phyloP scores from a whole-genome alignment of 1,284 basidiomycete genomes.

The Spongiforma sp. region DNA sequence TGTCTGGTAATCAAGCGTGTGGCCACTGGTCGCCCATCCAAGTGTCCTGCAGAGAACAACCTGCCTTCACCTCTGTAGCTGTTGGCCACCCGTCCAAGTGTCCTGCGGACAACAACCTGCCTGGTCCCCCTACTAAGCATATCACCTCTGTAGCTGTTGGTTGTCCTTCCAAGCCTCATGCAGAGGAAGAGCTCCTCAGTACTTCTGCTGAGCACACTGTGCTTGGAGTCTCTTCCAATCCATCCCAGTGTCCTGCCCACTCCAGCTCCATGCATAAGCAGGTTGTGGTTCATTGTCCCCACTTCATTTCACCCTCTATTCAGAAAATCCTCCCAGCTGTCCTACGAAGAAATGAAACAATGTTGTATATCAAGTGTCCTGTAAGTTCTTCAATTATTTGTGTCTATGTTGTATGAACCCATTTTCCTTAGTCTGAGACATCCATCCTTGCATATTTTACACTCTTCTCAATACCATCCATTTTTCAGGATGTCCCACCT shows the following conservation, averaged over 20 bases:
- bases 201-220: background rate
- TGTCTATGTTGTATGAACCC: background rate
- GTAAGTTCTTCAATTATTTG: background rate
- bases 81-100: background rate
- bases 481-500: background rate
- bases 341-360: background rate
- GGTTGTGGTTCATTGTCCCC: background rate
- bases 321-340: background rate
- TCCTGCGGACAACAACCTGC: background rate
- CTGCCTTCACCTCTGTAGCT: no score
- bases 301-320: background rate
- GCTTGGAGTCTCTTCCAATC: no score
- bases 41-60: no score
- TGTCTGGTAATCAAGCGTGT: no score
- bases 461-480: background rate
- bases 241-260: no score
- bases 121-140: background rate
- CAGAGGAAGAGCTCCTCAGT: background rate
- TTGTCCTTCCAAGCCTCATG: background rate
- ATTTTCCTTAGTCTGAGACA: background rate
- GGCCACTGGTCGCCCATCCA: no score
- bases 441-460: background rate
- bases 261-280: no score
- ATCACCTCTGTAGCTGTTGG: background rate
- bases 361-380: background rate